phyloP scores from a whole-genome alignment of 2,329 filamentous ascomycete genomes.

The Aspergillus aculeatus region DNA sequence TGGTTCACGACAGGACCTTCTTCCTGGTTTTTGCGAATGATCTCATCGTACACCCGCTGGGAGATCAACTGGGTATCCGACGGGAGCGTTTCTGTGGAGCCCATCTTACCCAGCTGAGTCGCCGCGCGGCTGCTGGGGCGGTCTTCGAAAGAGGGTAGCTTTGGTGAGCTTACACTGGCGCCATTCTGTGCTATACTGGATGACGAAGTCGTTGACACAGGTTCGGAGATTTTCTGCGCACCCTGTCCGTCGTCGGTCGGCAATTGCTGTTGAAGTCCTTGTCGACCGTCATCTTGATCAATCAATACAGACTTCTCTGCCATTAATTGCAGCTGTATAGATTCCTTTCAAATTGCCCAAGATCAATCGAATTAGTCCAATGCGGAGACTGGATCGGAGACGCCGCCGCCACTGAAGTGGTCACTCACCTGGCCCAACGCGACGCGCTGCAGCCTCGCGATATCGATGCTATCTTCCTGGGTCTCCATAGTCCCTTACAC shows the following conservation, averaged over 20 bases:
- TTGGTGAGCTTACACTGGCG: constrained; percentile 14
- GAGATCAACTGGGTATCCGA: constrained; percentile 48
- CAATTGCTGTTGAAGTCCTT: constrained; percentile 3
- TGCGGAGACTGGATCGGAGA: constrained; percentile 13
- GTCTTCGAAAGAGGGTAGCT: constrained; percentile 15
- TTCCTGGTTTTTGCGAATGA: constrained; percentile 39
- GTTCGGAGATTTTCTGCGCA: constrained; percentile 13
- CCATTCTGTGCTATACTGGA: constrained; percentile 22
- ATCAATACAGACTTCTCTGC: constrained; percentile 12
- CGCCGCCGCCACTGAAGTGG: constrained; percentile 24
- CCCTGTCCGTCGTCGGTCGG: constrained; percentile 6
- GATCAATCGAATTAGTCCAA: constrained; percentile 28
- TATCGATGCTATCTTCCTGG: constrained; percentile 42
- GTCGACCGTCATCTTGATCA: constrained; percentile 7
- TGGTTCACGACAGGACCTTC: constrained; percentile 22
- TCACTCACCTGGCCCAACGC: constrained; percentile 42
- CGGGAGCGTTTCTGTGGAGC: constrained; percentile 32
- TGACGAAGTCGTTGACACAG: constrained; percentile 4
- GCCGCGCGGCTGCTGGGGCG: constrained; percentile 17
- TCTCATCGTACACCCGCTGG: constrained; percentile 44
- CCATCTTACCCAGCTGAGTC: constrained; percentile 32
- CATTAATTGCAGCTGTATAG: constrained; percentile 28
- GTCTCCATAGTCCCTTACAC: constrained; percentile 34
- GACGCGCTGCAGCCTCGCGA: constrained; percentile 41
- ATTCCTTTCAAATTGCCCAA: constrained; percentile 24